Base-by-base conservation (phyloP, 495 filamentous ascomycete species). In the Trichocladium uniseriatum region DNA sequence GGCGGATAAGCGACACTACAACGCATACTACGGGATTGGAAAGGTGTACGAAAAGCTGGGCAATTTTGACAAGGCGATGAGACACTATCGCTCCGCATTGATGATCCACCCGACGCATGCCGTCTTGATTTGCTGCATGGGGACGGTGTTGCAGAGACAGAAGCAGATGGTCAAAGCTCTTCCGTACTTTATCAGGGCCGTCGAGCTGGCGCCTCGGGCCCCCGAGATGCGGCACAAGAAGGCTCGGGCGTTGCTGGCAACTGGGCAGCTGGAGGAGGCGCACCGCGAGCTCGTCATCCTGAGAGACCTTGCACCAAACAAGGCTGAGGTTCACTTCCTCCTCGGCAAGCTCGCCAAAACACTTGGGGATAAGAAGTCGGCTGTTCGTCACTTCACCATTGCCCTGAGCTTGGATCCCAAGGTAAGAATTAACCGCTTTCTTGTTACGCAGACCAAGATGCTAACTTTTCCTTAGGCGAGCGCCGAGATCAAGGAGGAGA, bases 391-490 rank as follows among this genome's bases (percentile, higher is more conserved):
- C 63, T 95, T 92, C 56, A 97, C 92, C 0, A 88, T 86, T 60
- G 92, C 94, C 20, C 64, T 96, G 63, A 95, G 95, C 67, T 69
- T 98, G 58, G 92, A 98, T 74, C 92, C 91, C 22, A 97, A 96
- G 83, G 90, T 94, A 74, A 32, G 31, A 11, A 32, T 10, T 20
- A 27, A 39, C 10, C 15, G 10, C 14, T 20, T 39, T 20, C 0
- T 22, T 21, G 16, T 21, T 13, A 10, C 38, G 21, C 0, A 4
- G 40, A 40, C 14, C 14, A 6, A 22, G 41, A 47, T 18, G 38
- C 45, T 68, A 60, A 64, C 66, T 44, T 34, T 47, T 41, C 44
- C 38, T 34, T 57, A 96, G 90, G 89, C 90, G 58, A 86, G 84
- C 55, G 79, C 82, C 52, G 82, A 87, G 62, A 94, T 96, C 65